Evolutionary conservation across 2,329 filamentous ascomycete species (phyloP).

Genomic region (Penicillium sp.): DNA sequence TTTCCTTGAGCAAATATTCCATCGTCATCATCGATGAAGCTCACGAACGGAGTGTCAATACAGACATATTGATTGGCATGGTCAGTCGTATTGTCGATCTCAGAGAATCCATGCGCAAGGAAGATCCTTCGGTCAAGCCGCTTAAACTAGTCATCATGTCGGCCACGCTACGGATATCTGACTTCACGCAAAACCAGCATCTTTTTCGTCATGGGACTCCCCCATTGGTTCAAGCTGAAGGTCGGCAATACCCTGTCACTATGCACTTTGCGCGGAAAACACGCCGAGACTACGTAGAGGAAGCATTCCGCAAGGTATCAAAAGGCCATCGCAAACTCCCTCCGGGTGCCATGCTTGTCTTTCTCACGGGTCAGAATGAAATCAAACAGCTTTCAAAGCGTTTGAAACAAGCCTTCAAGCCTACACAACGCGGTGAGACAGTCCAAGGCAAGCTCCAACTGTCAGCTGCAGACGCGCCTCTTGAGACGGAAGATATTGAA

Average conservation of each 20-base stretch:
- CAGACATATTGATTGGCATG: conserved; percentile 97
- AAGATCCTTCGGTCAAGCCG: conserved; percentile 68
- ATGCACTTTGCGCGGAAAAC: conserved; percentile 84
- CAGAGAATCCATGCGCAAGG: conserved; percentile 67
- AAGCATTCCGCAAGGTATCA: conserved; percentile 81
- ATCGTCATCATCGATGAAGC: conserved; percentile 94
- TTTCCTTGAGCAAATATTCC: conserved; percentile 84
- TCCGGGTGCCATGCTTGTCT: conserved; percentile 85
- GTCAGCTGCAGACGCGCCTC: conserved; percentile 69
- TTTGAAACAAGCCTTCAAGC: conserved; percentile 66
- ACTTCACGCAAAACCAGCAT: conserved; percentile 78
- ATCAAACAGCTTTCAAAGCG: conserved; percentile 79
- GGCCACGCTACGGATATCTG: conserved; percentile 83
- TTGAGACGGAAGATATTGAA: conserved; percentile 85
- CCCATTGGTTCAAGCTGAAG: conserved; percentile 83
- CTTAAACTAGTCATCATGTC: conserved; percentile 98
- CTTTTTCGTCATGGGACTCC: conserved; percentile 72
- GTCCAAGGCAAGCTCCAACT: conserved; percentile 67
- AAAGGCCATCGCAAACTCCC: conserved; percentile 87
- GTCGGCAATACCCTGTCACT: conserved; percentile 85
- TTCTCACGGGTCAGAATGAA: conserved; percentile 89
- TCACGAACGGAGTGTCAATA: conserved; percentile 95
- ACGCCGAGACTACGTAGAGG: conserved; percentile 81
- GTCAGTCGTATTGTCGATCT: conserved; percentile 87
- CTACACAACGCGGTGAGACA: conserved; percentile 45